Evolutionary conservation across 805 yeast species (phyloP).

Genomic region (Nakazawaea pomicola): DNA sequence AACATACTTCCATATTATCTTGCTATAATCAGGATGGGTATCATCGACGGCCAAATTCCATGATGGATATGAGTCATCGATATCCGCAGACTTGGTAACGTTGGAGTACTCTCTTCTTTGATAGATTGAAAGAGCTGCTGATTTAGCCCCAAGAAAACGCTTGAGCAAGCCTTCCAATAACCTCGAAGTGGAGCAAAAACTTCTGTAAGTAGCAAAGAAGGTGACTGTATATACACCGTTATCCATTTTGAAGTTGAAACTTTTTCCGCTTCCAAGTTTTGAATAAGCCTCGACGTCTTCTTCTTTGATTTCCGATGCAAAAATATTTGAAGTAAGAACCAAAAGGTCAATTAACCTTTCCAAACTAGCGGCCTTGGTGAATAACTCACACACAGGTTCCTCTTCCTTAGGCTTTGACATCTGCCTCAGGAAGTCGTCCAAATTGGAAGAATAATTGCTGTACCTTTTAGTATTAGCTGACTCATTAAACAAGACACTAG

Average conservation of each 20-base stretch:
- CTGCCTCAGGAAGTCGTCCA: slow-evolving; percentile 21
- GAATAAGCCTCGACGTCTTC: slow-evolving; percentile 38
- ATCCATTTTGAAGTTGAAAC: slow-evolving; percentile 46
- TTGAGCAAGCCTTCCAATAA: slow-evolving; percentile 47
- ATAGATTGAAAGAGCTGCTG: slow-evolving; percentile 54
- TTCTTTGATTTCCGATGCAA: slow-evolving; percentile 35
- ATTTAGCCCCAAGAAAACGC: slow-evolving; percentile 57
- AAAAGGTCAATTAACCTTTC: slow-evolving; percentile 77
- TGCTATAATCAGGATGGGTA: slow-evolving; percentile 25
- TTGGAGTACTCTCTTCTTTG: slow-evolving; percentile 16
- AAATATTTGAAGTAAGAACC: slow-evolving; percentile 65
- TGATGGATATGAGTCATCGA: slow-evolving; percentile 37
- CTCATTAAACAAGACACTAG: slow-evolving; percentile 28
- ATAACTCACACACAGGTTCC: slow-evolving; percentile 19
- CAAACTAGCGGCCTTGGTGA: slow-evolving; percentile 59
- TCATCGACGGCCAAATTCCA: slow-evolving; percentile 44
- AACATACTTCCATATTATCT: slow-evolving; percentile 60
- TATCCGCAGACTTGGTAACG: too few relatives aligned
- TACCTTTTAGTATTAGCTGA: slow-evolving; percentile 25
- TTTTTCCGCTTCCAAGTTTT: slow-evolving; percentile 20
- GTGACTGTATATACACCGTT: slow-evolving; percentile 60
- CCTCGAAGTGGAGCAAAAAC: slow-evolving; percentile 54
- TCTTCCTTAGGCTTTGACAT: not conserved
- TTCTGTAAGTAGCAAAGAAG: slow-evolving; percentile 64
- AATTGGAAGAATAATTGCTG: slow-evolving; percentile 28